These are phyloP conservation scores for Austroboletus niveus DNA, from an alignment of 1,284 basidiomycete genomes.

Conservation along the genomic window DNA sequence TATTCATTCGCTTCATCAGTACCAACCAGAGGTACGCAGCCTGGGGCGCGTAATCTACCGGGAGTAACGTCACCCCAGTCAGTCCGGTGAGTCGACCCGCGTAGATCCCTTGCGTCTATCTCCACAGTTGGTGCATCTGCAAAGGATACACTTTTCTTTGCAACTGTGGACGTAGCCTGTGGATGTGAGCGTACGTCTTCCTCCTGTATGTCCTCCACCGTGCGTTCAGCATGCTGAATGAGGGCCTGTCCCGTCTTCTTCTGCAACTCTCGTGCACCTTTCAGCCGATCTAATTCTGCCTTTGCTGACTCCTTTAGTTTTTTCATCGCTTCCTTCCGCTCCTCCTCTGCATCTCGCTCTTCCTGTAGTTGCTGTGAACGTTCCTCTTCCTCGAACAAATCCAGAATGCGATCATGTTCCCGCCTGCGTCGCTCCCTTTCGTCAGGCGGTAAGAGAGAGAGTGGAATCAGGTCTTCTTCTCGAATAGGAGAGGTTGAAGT, in stretches of 20 bases:
- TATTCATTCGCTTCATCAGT: conserved; percentile 38
- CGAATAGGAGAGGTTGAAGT: conserved; percentile 18
- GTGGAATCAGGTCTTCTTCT: conserved; percentile 46
- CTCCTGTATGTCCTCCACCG: conserved; percentile 41
- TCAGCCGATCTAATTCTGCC: conserved; percentile 51
- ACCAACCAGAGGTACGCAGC: conserved; percentile 40
- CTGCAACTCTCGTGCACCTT: conserved; percentile 59
- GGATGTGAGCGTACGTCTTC: conserved; percentile 17
- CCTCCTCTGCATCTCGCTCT: conserved; percentile 40
- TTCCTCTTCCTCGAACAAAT: conserved; percentile 71
- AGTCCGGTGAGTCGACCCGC: conserved; percentile 6
- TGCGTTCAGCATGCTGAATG: conserved; percentile 44
- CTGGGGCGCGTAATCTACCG: conserved; percentile 43
- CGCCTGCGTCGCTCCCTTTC: conserved; percentile 49
- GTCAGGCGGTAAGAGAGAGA: conserved; percentile 45
- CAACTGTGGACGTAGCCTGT: conserved; percentile 23
- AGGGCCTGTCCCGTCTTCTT: conserved; percentile 76
- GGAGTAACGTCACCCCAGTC: conserved; percentile 58
- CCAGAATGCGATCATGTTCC: conserved; percentile 62
- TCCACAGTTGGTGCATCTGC: conserved; percentile 39
- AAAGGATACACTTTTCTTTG: conserved; percentile 67
- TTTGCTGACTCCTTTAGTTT: conserved; percentile 51
- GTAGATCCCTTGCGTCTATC: conserved; percentile 3
- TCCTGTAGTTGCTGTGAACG: conserved; percentile 41
- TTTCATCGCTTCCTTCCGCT: conserved; percentile 45